Conservation (phyloP, 1,284 basidiomycete species). For the Leccinum insolens region DNA sequence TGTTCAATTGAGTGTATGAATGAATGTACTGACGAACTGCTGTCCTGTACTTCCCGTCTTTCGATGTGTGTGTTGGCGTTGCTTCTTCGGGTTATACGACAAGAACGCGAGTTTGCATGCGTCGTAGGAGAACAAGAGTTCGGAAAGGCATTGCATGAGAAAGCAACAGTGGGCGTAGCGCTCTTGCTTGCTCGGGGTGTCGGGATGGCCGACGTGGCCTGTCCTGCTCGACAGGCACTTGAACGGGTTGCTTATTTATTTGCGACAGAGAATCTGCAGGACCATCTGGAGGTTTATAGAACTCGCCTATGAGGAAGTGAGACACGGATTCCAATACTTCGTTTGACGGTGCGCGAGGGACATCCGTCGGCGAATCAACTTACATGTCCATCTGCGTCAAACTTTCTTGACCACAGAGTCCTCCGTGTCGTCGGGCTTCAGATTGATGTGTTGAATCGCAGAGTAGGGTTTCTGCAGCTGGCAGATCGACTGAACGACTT, state of each 20-base stretch:
- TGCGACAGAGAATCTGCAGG: slow-evolving; percentile 15
- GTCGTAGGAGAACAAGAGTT: slow-evolving; percentile 93
- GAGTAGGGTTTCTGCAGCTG: slow-evolving; percentile 71
- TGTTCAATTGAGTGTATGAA: too few relatives aligned
- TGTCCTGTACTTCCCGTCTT: slow-evolving; percentile 43
- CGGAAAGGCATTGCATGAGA: slow-evolving; percentile 90
- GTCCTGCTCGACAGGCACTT: slow-evolving; percentile 18
- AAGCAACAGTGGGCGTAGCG: slow-evolving; percentile 77
- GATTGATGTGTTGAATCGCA: slow-evolving; percentile 62
- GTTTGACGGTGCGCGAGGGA: slow-evolving; percentile 34
- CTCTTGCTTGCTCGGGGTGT: slow-evolving; percentile 36
- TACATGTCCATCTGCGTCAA: slow-evolving; percentile 58
- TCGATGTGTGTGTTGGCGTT: slow-evolving; percentile 57
- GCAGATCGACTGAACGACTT: slow-evolving; percentile 72
- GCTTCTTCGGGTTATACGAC: slow-evolving; percentile 74
- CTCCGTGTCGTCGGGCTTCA: slow-evolving; percentile 47
- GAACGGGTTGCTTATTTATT: slow-evolving; percentile 15
- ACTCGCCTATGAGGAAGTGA: slow-evolving; percentile 74
- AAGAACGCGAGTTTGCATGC: slow-evolving; percentile 89
- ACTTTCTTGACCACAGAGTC: slow-evolving; percentile 24
- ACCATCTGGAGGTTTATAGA: slow-evolving; percentile 49
- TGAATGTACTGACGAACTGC: too few relatives aligned
- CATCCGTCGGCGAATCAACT: slow-evolving; percentile 53
- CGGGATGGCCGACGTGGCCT: slow-evolving; percentile 15
- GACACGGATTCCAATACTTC: slow-evolving; percentile 68